These are phyloP conservation scores for Boechera divaricarpa DNA, from an alignment of 345 rosid species.

Conservation along the genomic window DNA sequence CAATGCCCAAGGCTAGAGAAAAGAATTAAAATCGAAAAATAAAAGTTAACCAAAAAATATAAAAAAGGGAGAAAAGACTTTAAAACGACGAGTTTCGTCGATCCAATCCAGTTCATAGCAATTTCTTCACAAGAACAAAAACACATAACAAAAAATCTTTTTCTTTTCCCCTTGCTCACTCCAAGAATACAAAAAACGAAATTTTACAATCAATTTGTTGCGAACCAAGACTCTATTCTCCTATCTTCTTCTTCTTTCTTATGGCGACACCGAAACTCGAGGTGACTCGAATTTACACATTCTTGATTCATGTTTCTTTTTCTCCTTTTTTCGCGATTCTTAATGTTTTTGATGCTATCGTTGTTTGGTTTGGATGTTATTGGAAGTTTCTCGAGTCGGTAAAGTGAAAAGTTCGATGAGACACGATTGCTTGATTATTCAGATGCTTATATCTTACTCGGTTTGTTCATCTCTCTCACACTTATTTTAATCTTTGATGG, in stretches of 20 bases:
- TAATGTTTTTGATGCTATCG: background rate
- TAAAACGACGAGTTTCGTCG: slow-evolving; percentile 38
- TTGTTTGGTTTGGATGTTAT: background rate
- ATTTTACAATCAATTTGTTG: background rate
- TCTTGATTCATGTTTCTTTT: background rate
- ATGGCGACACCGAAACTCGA: slow-evolving; percentile 63
- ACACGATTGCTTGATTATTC: slow-evolving; percentile 25
- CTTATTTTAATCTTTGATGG: background rate
- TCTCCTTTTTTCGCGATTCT: background rate
- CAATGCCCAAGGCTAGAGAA: no score
- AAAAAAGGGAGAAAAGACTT: background rate
- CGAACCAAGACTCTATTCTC: slow-evolving; percentile 11
- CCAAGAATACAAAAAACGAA: slow-evolving; percentile 22
- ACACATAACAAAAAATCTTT: slow-evolving; percentile 9
- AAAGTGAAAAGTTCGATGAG: slow-evolving; percentile 7
- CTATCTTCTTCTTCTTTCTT: no score
- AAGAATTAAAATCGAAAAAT: no score
- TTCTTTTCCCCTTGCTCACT: slow-evolving; percentile 32
- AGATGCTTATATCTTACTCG: background rate
- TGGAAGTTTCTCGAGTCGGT: slow-evolving; percentile 23
- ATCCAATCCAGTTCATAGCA: slow-evolving; percentile 28
- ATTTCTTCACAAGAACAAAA: background rate
- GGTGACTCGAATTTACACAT: slow-evolving; percentile 51
- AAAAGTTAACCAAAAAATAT: no score
- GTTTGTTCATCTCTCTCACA: background rate